These are phyloP conservation scores for Kwoniella sp. DNA, from an alignment of 768 basidiomycete genomes.

Conservation along the genomic window DNA sequence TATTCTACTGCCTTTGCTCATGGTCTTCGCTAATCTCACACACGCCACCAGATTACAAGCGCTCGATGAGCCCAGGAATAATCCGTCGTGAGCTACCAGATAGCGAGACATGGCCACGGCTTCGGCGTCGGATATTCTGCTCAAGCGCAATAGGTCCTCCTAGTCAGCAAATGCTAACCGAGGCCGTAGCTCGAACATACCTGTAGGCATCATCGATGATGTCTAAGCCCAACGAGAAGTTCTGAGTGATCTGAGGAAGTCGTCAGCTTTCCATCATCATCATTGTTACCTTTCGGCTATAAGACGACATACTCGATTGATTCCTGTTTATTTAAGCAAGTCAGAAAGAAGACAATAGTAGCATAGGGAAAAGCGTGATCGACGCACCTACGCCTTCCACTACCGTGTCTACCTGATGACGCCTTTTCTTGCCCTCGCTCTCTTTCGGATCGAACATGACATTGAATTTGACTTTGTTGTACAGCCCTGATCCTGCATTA, in stretches of 20 bases:
- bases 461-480: conserved; percentile 91
- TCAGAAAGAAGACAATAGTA: conserved; percentile 4
- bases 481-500: conserved; percentile 72
- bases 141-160: background rate
- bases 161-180: background rate
- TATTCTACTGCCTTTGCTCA: conserved; percentile 69
- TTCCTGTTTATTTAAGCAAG: conserved; percentile 51
- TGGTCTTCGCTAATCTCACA: conserved; percentile 72
- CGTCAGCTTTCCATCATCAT: background rate
- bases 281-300: background rate
- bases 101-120: conserved; percentile 95
- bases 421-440: conserved; percentile 84
- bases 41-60: conserved; percentile 96
- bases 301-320: conserved; percentile 65
- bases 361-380: background rate
- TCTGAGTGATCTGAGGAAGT: conserved; percentile 67
- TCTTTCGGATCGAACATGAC: conserved; percentile 95
- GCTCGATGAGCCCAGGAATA: conserved; percentile 93
- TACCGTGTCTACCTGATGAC: conserved; percentile 77
- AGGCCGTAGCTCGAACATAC: conserved; percentile 55
- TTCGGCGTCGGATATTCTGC: conserved; percentile 85
- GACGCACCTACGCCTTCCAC: conserved; percentile 70
- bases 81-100: conserved; percentile 83
- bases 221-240: conserved; percentile 80
- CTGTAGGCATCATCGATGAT: conserved; percentile 87